Conservation (phyloP, 805 yeast genomes). For the Suhomyces pyralidae region DNA sequence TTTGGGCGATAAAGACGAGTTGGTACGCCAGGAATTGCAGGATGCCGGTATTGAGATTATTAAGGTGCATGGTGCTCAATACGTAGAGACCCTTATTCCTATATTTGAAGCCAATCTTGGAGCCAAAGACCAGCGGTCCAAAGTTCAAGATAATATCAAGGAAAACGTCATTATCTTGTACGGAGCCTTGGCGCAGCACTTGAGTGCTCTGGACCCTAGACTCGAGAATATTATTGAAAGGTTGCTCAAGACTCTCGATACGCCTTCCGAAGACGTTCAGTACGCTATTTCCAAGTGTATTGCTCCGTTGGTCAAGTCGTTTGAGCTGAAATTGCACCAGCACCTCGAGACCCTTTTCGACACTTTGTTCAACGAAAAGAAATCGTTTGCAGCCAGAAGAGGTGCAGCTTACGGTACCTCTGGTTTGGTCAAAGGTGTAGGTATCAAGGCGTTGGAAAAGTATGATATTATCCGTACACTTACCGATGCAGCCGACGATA, state of each 20-base stretch:
- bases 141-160: conserved; percentile 57
- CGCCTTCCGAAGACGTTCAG: conserved; percentile 90
- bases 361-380: conserved; percentile 53
- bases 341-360: conserved; percentile 60
- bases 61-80: conserved; percentile 57
- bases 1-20: conserved; percentile 67
- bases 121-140: conserved; percentile 45
- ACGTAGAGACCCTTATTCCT: conserved; percentile 73
- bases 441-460: conserved; percentile 72
- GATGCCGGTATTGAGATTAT: conserved; percentile 84
- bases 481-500: conserved; percentile 83
- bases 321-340: conserved; percentile 47
- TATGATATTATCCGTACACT: conserved; percentile 74
- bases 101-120: conserved; percentile 71
- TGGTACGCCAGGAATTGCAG: conserved; percentile 78
- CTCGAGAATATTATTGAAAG: conserved; percentile 63
- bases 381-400: conserved; percentile 53
- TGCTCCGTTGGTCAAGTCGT: conserved; percentile 71
- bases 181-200: conserved; percentile 88
- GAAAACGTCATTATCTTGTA: conserved; percentile 83
- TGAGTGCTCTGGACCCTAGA: conserved; percentile 63
- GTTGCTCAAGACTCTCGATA: conserved; percentile 69
- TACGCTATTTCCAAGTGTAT: conserved; percentile 82
- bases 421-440: conserved; percentile 88
- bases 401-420: conserved; percentile 98